Conservation (phyloP, 139 green algal species). For the Micractinium sp. region DNA sequence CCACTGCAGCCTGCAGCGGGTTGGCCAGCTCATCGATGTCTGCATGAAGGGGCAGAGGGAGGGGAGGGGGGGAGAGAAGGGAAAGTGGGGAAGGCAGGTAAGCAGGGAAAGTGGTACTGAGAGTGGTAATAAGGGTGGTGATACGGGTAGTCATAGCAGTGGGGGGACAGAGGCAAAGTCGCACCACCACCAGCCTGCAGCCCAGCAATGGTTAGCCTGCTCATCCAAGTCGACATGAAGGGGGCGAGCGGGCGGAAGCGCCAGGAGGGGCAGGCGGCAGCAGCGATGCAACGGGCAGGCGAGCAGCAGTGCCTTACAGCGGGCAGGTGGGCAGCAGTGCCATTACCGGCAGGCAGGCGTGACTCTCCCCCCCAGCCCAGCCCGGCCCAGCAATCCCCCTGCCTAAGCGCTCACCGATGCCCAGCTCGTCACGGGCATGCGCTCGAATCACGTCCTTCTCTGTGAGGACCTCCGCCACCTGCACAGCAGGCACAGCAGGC, state of each 20-base stretch:
- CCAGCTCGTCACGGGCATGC: constrained; percentile 89
- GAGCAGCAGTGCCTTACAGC: neutral
- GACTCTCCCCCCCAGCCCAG: neutral
- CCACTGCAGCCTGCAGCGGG: constrained; percentile 70
- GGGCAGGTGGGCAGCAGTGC: neutral
- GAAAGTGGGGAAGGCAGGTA: neutral
- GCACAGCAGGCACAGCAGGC: neutral
- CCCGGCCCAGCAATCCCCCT: neutral
- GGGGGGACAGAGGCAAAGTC: no score
- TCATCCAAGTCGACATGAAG: constrained; percentile 39
- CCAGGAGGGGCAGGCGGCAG: neutral
- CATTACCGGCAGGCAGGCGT: no score
- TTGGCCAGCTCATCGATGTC: constrained; percentile 89
- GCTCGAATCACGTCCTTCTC: constrained; percentile 82
- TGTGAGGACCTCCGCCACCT: constrained; percentile 65
- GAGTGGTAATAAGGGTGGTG: no score
- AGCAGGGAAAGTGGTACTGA: no score
- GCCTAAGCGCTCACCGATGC: constrained; percentile 60
- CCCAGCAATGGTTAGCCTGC: constrained; percentile 79
- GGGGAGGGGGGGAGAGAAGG: neutral
- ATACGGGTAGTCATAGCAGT: no score
- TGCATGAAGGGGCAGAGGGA: neutral
- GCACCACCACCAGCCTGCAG: constrained; percentile 51
- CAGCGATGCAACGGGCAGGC: neutral
- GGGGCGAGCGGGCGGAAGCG: neutral